phyloP scores from a whole-genome alignment of 2,329 filamentous ascomycete genomes.

The Neofusicoccum sp. region DNA sequence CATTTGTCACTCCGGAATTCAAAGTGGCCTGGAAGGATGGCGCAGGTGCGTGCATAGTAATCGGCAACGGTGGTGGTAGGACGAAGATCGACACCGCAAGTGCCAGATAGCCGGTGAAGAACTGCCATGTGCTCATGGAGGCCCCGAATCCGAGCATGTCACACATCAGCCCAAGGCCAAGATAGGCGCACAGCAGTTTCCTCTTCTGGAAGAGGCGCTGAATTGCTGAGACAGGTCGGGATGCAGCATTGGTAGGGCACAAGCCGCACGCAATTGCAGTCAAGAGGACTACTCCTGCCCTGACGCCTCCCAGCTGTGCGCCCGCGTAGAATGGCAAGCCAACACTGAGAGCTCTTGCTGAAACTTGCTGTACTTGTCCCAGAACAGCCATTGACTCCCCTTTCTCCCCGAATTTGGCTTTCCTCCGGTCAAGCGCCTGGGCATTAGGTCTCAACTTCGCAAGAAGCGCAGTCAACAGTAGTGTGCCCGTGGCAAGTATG shows the following conservation, averaged over 20 bases:
- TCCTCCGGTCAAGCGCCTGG: conserved; percentile 40
- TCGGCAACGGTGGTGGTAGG: conserved; percentile 53
- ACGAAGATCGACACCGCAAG: conserved; percentile 50
- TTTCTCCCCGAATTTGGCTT: conserved; percentile 28
- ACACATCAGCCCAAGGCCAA: conserved; percentile 36
- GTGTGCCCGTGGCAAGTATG: conserved; percentile 49
- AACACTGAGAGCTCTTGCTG: conserved; percentile 44
- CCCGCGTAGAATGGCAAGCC: conserved; percentile 60
- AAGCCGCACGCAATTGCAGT: conserved; percentile 51
- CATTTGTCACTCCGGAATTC: neutral
- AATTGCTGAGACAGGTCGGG: conserved; percentile 30
- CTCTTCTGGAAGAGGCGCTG: conserved; percentile 33
- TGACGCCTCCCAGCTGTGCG: conserved; percentile 57
- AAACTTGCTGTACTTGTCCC: conserved; percentile 25
- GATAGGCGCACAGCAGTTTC: conserved; percentile 38
- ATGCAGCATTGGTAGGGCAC: conserved; percentile 27
- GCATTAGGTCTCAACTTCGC: conserved; percentile 36
- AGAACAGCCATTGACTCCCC: conserved; percentile 2
- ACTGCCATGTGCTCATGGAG: conserved; percentile 22
- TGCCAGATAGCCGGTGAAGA: conserved; percentile 51
- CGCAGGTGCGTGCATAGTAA: conserved; percentile 22
- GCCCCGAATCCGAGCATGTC: conserved; percentile 36
- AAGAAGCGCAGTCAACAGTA: conserved; percentile 48
- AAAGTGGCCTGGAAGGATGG: conserved; percentile 5
- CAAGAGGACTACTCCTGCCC: conserved; percentile 56